Base-by-base conservation (phyloP, 2,329 filamentous ascomycete species). In the Fusarium anguioides region DNA sequence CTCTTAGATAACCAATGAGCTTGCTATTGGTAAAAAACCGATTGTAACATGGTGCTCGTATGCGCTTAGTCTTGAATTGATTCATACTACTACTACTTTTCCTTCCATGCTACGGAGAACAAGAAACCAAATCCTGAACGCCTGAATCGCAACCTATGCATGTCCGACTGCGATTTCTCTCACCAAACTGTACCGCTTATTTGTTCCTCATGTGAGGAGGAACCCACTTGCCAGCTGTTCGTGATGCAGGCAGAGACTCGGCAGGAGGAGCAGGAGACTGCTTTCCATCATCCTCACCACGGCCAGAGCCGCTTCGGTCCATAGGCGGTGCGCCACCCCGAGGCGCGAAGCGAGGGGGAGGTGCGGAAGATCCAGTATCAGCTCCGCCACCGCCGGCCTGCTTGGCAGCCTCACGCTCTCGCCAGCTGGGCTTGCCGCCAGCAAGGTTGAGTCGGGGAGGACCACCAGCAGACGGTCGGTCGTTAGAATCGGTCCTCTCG, bases 321-420 rank as follows among this genome's bases (percentile, higher is more conserved):
- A 83, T 75, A 44, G 81, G 78, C 47, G 81, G 78, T 15, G 77
- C 76, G 42, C 78, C 80, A 31, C 79, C 80, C 33, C 82, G 71
- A 48, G 77, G 67, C 36, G 71, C 59, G 75, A 80, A 77, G 45
- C 75, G 63, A 57, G 83, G 75, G 33, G 84, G 80, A 27, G 83
- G 76, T 29, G 70, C 49, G 29, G 62, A 63, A 45, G 62, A 57
- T 40, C 49, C 61, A 45, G 72, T 77, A 61, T 84, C 84, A 44
- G 78, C 71, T 45, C 75, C 72, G 12, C 77, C 72, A 31, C 77
- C 74, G 54, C 78, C 76, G 49, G 74, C 71, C 33, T 80, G 75
- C 72, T 73, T 84, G 61, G 82, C 80, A 48, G 87, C 87, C 78
- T 93, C 86, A 73, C 90, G 89, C 29, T 93, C 91, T 77, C 91